A percentile compares a stretch with the other conserved stretches of the same genome.
These are phyloP conservation scores for Fonsecaea multimorphosa DNA, from an alignment of 2,329 filamentous ascomycete species.

Conservation along the genomic window DNA sequence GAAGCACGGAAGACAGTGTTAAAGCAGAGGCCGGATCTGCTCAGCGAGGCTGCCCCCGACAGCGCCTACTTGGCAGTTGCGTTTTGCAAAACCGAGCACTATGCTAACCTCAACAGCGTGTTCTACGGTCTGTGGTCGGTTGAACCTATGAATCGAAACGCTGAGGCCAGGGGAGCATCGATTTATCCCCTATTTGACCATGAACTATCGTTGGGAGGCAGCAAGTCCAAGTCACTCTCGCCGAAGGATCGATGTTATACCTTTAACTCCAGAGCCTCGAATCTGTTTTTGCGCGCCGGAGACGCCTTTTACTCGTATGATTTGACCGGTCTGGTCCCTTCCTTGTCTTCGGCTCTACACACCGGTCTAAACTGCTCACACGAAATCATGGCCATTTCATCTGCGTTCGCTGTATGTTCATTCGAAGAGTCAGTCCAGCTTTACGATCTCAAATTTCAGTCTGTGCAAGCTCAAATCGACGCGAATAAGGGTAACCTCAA, in stretches of 20 bases:
- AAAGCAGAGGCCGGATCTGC: conserved; percentile 39
- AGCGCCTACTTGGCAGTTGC: conserved; percentile 27
- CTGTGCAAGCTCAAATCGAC: conserved; percentile 51
- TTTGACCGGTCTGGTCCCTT: conserved; percentile 44
- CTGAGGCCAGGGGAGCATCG: conserved; percentile 44
- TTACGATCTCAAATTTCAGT: conserved; percentile 56
- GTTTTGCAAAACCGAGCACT: conserved; percentile 15
- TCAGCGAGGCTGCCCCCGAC: conserved; percentile 13
- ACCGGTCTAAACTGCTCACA: conserved; percentile 14
- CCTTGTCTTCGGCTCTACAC: conserved; percentile 17
- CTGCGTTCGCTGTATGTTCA: conserved; percentile 47
- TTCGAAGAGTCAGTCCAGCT: conserved; percentile 51
- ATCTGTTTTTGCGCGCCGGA: conserved; percentile 27
- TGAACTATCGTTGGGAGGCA: conserved; percentile 29
- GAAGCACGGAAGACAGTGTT: conserved; percentile 40
- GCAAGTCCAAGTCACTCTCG: conserved; percentile 37
- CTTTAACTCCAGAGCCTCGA: conserved; percentile 25
- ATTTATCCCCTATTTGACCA: conserved; percentile 51
- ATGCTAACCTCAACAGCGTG: conserved; percentile 39
- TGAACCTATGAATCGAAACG: conserved; percentile 39
- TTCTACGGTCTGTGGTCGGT: conserved; percentile 46
- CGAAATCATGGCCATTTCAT: conserved; percentile 30
- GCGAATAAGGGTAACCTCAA: conserved; percentile 40
- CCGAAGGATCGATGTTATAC: conserved; percentile 16
- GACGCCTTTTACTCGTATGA: conserved; percentile 47